These are phyloP conservation scores for Phyllostachys edulis DNA, from an alignment of 176 grass and related monocot genomes.

Conservation along the genomic window DNA sequence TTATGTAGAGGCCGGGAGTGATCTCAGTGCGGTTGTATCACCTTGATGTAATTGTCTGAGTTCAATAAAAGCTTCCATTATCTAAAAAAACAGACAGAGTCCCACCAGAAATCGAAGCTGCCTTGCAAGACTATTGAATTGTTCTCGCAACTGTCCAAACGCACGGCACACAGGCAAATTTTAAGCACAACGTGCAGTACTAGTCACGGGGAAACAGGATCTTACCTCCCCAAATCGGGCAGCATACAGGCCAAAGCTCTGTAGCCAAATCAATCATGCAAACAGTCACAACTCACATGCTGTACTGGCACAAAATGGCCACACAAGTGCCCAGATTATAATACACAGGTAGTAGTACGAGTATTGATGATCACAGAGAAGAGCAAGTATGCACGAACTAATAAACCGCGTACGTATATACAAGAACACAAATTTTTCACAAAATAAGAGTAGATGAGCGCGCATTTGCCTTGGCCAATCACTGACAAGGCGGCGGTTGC, in stretches of 20 bases:
- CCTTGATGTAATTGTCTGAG: too few relatives aligned
- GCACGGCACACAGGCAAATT: neutral
- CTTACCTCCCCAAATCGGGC: neutral
- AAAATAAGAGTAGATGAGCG: neutral
- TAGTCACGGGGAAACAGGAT: neutral
- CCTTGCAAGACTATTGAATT: neutral
- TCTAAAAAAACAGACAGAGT: too few relatives aligned
- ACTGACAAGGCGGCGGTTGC: neutral
- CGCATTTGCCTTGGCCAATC: neutral
- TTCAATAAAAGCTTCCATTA: too few relatives aligned
- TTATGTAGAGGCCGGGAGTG: too few relatives aligned
- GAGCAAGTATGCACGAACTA: neutral
- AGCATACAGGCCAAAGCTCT: neutral
- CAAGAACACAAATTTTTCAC: neutral
- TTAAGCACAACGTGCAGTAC: neutral
- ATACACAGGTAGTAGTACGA: neutral
- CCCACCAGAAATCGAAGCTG: neutral
- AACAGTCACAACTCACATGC: neutral
- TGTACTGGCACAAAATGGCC: neutral
- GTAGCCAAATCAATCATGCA: neutral
- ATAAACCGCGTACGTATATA: neutral
- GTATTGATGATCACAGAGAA: neutral
- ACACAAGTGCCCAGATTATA: neutral
- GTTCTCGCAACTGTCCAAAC: neutral
- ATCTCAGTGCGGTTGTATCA: too few relatives aligned